These are phyloP conservation scores for Uromyces viciae-fabae DNA, from an alignment of 1,284 basidiomycete genomes.

Conservation along the genomic window DNA sequence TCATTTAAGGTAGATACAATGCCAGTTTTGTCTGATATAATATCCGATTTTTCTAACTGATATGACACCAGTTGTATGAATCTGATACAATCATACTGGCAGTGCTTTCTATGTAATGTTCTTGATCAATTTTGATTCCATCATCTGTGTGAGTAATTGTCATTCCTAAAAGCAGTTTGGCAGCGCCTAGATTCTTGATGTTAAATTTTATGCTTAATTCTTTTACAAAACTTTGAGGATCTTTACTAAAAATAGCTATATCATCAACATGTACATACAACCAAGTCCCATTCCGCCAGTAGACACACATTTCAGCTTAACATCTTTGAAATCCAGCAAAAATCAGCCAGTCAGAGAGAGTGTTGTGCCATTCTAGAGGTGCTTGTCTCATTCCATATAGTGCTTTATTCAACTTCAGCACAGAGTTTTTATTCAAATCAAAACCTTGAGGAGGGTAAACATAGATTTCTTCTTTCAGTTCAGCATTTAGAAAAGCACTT, in stretches of 20 bases:
- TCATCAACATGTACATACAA: background rate
- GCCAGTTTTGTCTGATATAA: too few species aligned
- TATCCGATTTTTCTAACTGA: too few species aligned
- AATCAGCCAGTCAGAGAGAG: background rate
- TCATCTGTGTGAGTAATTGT: too few species aligned
- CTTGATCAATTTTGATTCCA: too few species aligned
- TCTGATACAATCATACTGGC: too few species aligned
- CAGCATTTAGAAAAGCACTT: background rate
- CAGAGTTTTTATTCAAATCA: too few species aligned
- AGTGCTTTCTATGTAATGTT: too few species aligned
- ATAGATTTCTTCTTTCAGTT: background rate
- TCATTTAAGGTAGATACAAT: too few species aligned
- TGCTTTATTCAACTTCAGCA: background rate
- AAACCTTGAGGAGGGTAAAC: background rate
- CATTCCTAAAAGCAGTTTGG: too few species aligned
- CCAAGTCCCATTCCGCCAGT: background rate
- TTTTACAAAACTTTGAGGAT: background rate
- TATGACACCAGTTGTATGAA: too few species aligned
- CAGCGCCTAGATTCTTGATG: background rate
- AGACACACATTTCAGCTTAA: background rate
- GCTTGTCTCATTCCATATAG: background rate
- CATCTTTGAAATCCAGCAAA: background rate
- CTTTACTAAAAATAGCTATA: background rate
- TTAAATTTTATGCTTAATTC: background rate
- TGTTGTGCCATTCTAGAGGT: background rate